A percentile compares a stretch with the other conserved stretches of the same genome.
Conservation (phyloP, 1,284 basidiomycete species). For the Fistulinella staudtii region DNA sequence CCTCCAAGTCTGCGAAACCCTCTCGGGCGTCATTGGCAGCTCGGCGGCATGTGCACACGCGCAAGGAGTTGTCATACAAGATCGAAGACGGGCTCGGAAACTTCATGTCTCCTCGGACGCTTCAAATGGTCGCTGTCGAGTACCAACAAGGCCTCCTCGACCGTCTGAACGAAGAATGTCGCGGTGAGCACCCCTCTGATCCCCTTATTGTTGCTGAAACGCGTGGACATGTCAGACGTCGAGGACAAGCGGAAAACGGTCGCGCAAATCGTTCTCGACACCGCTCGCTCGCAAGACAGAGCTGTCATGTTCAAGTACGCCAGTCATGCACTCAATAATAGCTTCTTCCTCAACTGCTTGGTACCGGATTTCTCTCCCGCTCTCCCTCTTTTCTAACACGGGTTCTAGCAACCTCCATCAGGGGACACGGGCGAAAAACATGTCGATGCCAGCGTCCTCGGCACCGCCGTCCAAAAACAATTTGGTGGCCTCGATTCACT, state of each 20-base stretch:
- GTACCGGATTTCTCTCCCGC: slow-evolving; percentile 46
- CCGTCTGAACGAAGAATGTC: slow-evolving; percentile 69
- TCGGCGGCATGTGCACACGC: slow-evolving; percentile 50
- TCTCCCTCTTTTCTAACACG: background rate
- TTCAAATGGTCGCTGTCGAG: slow-evolving; percentile 69
- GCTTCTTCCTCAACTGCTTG: slow-evolving; percentile 86
- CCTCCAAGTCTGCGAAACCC: slow-evolving; percentile 15
- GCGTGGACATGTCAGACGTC: slow-evolving; percentile 42
- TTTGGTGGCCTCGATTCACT: slow-evolving; percentile 68
- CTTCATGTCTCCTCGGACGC: slow-evolving; percentile 66
- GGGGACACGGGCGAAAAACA: slow-evolving; percentile 42
- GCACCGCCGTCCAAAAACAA: slow-evolving; percentile 41
- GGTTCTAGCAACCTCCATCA: slow-evolving; percentile 48
- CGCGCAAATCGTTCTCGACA: slow-evolving; percentile 72
- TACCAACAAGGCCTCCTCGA: slow-evolving; percentile 80
- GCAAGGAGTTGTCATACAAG: slow-evolving; percentile 57
- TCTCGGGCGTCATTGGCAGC: slow-evolving; percentile 12
- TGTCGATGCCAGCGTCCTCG: slow-evolving; percentile 38
- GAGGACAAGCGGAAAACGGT: slow-evolving; percentile 58
- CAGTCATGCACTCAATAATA: slow-evolving; percentile 90
- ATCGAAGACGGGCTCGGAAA: slow-evolving; percentile 67
- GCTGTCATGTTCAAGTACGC: slow-evolving; percentile 89
- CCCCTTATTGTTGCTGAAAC: slow-evolving; percentile 3
- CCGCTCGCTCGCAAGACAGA: slow-evolving; percentile 59
- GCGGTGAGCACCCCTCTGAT: slow-evolving; percentile 46